Evolutionary conservation across 2,329 filamentous ascomycete species (phyloP), one percentile per base, ranked within the genome.

Genomic region (Pseudocercospora fuligena): DNA sequence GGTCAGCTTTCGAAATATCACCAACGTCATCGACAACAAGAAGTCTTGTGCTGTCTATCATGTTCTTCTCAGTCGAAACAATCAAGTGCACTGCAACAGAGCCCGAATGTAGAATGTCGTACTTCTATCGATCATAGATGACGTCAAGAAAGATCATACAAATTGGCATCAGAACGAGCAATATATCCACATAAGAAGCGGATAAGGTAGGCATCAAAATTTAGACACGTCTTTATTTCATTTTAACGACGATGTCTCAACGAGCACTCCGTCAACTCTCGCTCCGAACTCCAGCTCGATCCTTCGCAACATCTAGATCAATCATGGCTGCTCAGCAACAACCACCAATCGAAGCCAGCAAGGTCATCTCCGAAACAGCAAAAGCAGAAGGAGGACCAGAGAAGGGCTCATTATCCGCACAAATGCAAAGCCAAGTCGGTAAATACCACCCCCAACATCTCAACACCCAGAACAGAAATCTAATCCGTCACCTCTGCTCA

Each of bases 401-500:
- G 33, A 75, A 77, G 64, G 77, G 74, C 31, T 77, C 76, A 7
- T 64, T 71, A 5, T 71, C 77, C 19, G 75, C 76, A 25, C 67
- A 78, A 66, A 75, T 78, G 73, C 77, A 79, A 67, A 75, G 73
- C 59, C 66, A 78, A 60, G 68, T 76, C 29, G 72, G 73, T 36
- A 75, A 71, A 66, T 63, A 59, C 8, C 66, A 12, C 1, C 12
- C 31, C 31, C 31, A 12, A 33, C 7, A 3, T 11, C 11, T 33
- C 31, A 33, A 7, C 11, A 33, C 2, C 31, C 11, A 33, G 7
- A 33, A 12, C 64, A 51, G 76, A 75, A 25, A n/a, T 25, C 21
- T 49, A 0, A 49, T 16, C 27, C 7, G 47, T 40, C 25, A 21
- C 7, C 46, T 4, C 23, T 23, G 16, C n/a, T 19, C 53, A 36